Base-by-base conservation (phyloP, 2,329 filamentous ascomycete species). In the Claviceps paspali region DNA sequence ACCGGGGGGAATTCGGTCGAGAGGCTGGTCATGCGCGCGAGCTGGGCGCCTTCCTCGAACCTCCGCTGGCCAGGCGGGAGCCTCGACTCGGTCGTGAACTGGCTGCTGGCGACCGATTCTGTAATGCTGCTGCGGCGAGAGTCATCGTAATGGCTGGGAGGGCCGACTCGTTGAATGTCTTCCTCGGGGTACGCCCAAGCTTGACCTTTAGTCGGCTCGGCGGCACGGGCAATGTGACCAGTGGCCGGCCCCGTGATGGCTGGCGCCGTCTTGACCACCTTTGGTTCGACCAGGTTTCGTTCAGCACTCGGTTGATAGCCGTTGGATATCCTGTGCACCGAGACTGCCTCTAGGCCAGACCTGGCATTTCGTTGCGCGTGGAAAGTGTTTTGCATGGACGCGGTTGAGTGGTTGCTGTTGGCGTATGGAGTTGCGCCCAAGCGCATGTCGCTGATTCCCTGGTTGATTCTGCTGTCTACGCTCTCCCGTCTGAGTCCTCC, bases 151-250 rank as follows among this genome's bases (percentile, higher is more conserved):
- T 64, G 60, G 29, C 38, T 32, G 47, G 67, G 26, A 57, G 62
- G 40, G 52, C 45, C 43, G 11, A 67, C 51, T 38, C 67, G 59
- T 41, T 71, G 66, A 3, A 80, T 74, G 36, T 77, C 72, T 38
- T 80, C 75, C 50, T 84, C 82, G 1, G 82, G 82, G 47, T 87
- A 87, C 46, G 82, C 82, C 82, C 82, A 88, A 4, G 82, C 79
- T 53, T 81, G 82, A 52, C 82, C 82, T 55, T 85, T 85, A 9
- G 80, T 87, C 5, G 82, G 82, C 53, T 84, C 79, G 22, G 80
- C 77, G 28, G 82, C 82, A 47, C 64, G 77, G 50, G 73, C 79
- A 61, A 68, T 82, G 50, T 63, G 73, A 58, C 67, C 71, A 37
- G 63, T 76, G 45, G 66, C 79, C 44, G 64, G 80, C 46, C 81